A percentile compares a stretch with the other conserved stretches of the same genome.
Conservation (phyloP, 2,329 filamentous ascomycete species). For the Fusarium luffae region DNA sequence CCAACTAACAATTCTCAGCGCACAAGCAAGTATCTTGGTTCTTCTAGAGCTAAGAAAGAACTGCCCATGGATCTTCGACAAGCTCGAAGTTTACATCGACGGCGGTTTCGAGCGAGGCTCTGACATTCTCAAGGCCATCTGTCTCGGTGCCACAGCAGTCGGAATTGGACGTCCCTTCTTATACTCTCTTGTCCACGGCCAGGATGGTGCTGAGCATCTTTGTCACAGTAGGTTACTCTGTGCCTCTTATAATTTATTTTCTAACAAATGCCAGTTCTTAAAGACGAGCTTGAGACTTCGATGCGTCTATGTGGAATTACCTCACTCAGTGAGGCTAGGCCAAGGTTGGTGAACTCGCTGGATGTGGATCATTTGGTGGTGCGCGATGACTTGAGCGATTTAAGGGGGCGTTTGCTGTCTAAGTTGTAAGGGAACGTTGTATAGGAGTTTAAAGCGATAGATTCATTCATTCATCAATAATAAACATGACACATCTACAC, state of each 20-base stretch:
- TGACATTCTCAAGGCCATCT: slow-evolving; percentile 65
- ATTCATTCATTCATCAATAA: neutral
- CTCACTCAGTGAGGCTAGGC: slow-evolving; percentile 41
- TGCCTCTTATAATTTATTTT: accelerated
- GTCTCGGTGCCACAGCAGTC: slow-evolving; percentile 64
- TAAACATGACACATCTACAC: neutral
- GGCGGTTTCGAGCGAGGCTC: slow-evolving; percentile 64
- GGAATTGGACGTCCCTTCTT: slow-evolving; percentile 64
- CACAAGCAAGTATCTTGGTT: slow-evolving; percentile 60
- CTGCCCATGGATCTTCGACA: slow-evolving; percentile 60
- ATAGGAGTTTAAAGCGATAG: neutral
- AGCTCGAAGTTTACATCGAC: slow-evolving; percentile 64
- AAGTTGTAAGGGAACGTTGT: slow-evolving; percentile 20
- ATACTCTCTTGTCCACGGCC: slow-evolving; percentile 64
- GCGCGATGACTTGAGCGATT: neutral
- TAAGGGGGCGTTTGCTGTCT: neutral
- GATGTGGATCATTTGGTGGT: slow-evolving; percentile 48
- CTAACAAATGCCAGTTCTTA: slow-evolving; percentile 31
- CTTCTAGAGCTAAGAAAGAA: slow-evolving; percentile 61
- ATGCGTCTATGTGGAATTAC: slow-evolving; percentile 48
- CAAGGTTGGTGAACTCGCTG: slow-evolving; percentile 46
- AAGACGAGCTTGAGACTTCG: slow-evolving; percentile 48
- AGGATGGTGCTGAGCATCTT: slow-evolving; percentile 64
- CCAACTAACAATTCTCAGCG: slow-evolving; percentile 1
- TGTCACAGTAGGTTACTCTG: slow-evolving; percentile 60